These are phyloP conservation scores for Yamadazyma jaroonii DNA, from an alignment of 1,139 yeast genomes.

Conservation along the genomic window DNA sequence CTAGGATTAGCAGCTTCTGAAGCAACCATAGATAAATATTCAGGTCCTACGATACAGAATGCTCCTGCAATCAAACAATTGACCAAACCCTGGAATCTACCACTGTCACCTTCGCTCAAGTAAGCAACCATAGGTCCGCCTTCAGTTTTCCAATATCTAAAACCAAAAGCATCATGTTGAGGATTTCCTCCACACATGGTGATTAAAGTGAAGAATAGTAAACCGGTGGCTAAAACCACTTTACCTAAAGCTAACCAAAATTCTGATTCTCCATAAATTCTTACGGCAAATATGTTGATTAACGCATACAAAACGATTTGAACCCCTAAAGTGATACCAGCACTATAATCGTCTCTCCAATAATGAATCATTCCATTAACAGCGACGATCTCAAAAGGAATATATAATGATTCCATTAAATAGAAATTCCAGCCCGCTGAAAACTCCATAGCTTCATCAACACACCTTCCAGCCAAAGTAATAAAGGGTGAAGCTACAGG, in stretches of 20 bases:
- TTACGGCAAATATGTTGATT: slow-evolving; percentile 70
- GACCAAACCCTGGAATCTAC: slow-evolving; percentile 68
- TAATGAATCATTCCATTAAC: slow-evolving; percentile 73
- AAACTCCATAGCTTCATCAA: slow-evolving; percentile 67
- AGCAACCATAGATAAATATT: slow-evolving; percentile 76
- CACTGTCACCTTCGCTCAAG: slow-evolving; percentile 51
- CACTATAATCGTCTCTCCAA: slow-evolving; percentile 72
- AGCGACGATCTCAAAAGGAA: slow-evolving; percentile 80
- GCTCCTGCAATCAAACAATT: slow-evolving; percentile 58
- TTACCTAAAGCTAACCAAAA: slow-evolving; percentile 78
- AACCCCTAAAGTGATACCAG: slow-evolving; percentile 59
- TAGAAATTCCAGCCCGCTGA: slow-evolving; percentile 82
- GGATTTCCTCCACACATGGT: slow-evolving; percentile 90
- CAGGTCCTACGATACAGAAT: slow-evolving; percentile 80
- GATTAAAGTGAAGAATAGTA: slow-evolving; percentile 66
- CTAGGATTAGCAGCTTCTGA: slow-evolving; percentile 79
- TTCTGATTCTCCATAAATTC: slow-evolving; percentile 73
- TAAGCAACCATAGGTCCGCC: slow-evolving; percentile 53
- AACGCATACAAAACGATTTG: slow-evolving; percentile 61
- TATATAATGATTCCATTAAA: slow-evolving; percentile 70
- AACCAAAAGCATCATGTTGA: slow-evolving; percentile 58
- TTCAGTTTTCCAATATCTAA: slow-evolving; percentile 53
- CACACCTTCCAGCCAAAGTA: slow-evolving; percentile 50
- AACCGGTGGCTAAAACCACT: slow-evolving; percentile 63
- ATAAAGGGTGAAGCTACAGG: slow-evolving; percentile 66